Evolutionary conservation across 192 early-diverging fungal genomes (phyloP), one percentile per base, ranked within the genome.

Genomic region (Coemansia sp.): DNA sequence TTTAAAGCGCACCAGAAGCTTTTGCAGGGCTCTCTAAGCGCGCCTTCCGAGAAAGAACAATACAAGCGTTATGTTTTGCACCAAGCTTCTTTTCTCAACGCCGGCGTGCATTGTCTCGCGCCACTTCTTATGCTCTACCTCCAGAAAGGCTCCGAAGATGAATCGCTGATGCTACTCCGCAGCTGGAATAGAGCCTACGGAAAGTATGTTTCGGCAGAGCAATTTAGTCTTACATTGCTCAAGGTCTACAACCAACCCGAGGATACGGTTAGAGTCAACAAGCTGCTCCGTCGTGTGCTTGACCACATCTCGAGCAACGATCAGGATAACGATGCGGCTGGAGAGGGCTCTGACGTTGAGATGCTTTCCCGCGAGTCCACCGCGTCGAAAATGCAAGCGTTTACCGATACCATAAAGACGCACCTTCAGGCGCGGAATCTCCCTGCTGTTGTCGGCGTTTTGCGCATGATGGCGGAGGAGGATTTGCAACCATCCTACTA

Each of bases 51-150:
- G 9, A 54, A 62, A 23, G 49, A 14, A 10, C 41, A 42, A 22
- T 62, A 55, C 64, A 69, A 67, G 36, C 48, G n/a, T 10, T 35
- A 34, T 46, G 22, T 69, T 33, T 42, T 19, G n/a, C 63, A 58
- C 20, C 65, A 68, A 45, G 29, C 62, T 14, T 46, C 52, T 22
- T 34, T 69, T 52, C 70, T 81, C 15, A 58, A 74, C 32, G 54
- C 23, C 15, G 80, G 77, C 33, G 66, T 82, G 20, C 67, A 77
- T 45, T 77, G 70, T 43, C 71, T 82, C 48, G 69, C 66, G 13
- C 80, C 80, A 29, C 66, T 82, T 23, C 66, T 82, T 45, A 72
- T 73, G 57, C 59, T 72, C 33, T 82, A 74, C 38, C 20, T 82
- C 0, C 71, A 71, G 36, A 50, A 46, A 38, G 61, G 56, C 42